Base-by-base conservation (phyloP, 2,329 filamentous ascomycete genomes). In the Hyphodiscus sp. region DNA sequence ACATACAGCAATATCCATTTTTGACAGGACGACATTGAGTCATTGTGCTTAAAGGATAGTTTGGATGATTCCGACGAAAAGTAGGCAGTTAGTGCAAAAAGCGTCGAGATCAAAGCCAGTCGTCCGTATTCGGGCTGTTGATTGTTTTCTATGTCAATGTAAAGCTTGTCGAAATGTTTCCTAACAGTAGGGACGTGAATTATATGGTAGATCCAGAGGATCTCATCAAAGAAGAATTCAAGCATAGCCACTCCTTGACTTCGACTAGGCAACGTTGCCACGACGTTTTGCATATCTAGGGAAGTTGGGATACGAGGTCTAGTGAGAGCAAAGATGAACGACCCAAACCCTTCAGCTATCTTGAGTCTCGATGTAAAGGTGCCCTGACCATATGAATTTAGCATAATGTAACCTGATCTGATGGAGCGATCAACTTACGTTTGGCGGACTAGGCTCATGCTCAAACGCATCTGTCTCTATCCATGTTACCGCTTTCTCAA, bases 201-300 rank as follows among this genome's bases (percentile, higher is more conserved):
- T 16, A 59, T 52, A 19, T 59, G 58, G 49, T 60, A 60, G 1
- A 62, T 53, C 58, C 58, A 60, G 38, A 60, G 57, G 13, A 62
- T 42, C 38, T 60, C 30, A 7, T 58, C 50, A 10, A 57, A 33
- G 33, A 55, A 62, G 44, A 55, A 59, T 1, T 58, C 50, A 2
- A 60, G 29, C 0, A 62, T 44, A 18, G 43, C 19, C 19, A 53
- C 43, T 5, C 52, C 58, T 20, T 58, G 53, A 23, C 5, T 20
- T 2, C 56, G 53, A 5, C 51, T 20, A 9, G 60, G 60, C 20
- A 62, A 23, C 19, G 55, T 20, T 2, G 45, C 15, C n/a, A 45
- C n/a, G 16, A 59, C 20, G 8, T 53, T 13, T 13, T 15, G 38
- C 20, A 54, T 47, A 13, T 51, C 49, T 8, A 58, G 46, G 1